These are phyloP conservation scores for Pseudisothecium myosuroides DNA, from an alignment of 225 moss, liverwort and hornwort genomes.

Conservation along the genomic window DNA sequence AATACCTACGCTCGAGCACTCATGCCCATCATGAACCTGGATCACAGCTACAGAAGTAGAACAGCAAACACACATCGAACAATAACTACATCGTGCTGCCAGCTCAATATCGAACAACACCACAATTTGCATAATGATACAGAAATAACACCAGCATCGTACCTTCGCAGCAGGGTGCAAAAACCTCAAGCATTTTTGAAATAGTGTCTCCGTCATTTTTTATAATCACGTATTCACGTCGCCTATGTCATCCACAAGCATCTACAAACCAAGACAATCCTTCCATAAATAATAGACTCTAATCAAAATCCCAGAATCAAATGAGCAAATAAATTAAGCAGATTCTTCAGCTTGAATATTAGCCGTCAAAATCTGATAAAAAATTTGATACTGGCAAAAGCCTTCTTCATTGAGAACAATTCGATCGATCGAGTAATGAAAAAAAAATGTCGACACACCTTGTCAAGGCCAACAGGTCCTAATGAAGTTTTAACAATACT, in stretches of 20 bases:
- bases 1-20: background rate
- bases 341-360: background rate
- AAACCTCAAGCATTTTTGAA: constrained; percentile 77
- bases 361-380: background rate
- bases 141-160: background rate
- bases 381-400: background rate
- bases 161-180: constrained; percentile 91
- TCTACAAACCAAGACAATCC: constrained; percentile 25
- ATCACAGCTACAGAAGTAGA: background rate
- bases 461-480: constrained; percentile 86
- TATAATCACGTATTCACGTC: constrained; percentile 74
- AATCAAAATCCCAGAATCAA: background rate
- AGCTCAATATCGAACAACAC: background rate
- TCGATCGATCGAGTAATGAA: background rate
- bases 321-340: background rate
- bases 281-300: background rate
- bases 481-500: constrained; percentile 85
- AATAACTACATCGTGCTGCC: background rate
- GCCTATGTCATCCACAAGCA: constrained; percentile 89
- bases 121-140: background rate
- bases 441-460: constrained; percentile 20
- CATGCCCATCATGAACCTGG: background rate
- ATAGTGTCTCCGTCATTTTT: constrained; percentile 90
- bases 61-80: background rate
- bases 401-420: background rate